Percentiles rank a stretch among this genome's conserved stretches.
These are phyloP conservation scores for Collybia nuda DNA, from an alignment of 768 basidiomycete genomes.

Conservation along the genomic window DNA sequence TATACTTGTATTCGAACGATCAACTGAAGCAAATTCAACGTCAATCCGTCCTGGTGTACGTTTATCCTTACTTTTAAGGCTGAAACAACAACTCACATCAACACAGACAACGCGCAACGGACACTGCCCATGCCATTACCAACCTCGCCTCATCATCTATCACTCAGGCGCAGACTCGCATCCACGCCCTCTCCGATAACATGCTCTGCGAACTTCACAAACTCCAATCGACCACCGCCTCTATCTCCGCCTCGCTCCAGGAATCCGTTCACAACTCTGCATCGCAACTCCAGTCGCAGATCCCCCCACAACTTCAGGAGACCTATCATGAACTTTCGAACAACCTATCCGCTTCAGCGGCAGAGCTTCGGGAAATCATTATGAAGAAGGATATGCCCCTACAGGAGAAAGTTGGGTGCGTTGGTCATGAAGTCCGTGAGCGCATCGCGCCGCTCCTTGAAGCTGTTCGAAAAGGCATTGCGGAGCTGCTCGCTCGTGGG, in stretches of 20 bases:
- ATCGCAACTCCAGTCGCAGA: slow-evolving; percentile 37
- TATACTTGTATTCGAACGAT: slow-evolving; percentile 66
- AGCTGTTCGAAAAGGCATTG: slow-evolving; percentile 39
- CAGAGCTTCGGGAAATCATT: slow-evolving; percentile 55
- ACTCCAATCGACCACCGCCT: slow-evolving; percentile 57
- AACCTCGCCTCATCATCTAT: slow-evolving; percentile 58
- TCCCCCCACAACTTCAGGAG: slow-evolving; percentile 61
- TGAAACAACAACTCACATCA: slow-evolving; percentile 6
- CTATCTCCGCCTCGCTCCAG: slow-evolving; percentile 45
- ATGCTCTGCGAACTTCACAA: slow-evolving; percentile 70
- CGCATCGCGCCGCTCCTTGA: slow-evolving; percentile 65
- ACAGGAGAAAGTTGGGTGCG: slow-evolving; percentile 59
- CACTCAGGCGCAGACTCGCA: slow-evolving; percentile 50
- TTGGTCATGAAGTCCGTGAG: slow-evolving; percentile 57
- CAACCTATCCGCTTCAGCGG: slow-evolving; percentile 43
- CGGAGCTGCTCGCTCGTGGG: slow-evolving; percentile 33
- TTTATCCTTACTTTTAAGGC: slow-evolving; percentile 6
- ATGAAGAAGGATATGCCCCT: slow-evolving; percentile 53
- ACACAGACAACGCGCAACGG: slow-evolving; percentile 64
- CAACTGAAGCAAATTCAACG: slow-evolving; percentile 70
- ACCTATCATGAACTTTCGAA: slow-evolving; percentile 52
- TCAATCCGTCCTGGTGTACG: slow-evolving; percentile 66
- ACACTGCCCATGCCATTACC: slow-evolving; percentile 65
- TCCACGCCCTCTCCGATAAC: slow-evolving; percentile 60
- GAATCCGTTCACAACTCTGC: slow-evolving; percentile 32